Evolutionary conservation across 495 filamentous ascomycete species (phyloP).

Genomic region (Barbatosphaeria neglecta): DNA sequence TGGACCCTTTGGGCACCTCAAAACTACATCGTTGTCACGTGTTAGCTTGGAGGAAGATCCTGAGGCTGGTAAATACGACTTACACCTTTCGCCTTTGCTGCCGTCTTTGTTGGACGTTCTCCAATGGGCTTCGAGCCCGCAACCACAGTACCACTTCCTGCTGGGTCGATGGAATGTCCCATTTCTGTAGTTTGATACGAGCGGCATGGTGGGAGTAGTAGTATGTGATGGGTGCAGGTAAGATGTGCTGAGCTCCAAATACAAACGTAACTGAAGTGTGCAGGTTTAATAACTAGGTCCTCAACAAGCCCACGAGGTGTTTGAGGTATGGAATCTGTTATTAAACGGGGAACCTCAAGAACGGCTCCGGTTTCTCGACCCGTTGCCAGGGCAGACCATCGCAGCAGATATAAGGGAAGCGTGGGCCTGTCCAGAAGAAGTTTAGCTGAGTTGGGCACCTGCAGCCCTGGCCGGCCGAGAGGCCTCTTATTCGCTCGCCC

Average conservation of each 20-base stretch:
- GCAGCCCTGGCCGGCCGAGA: neutral
- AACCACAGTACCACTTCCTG: neutral
- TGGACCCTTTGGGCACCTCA: neutral
- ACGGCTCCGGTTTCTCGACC: too few species aligned
- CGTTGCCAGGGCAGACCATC: too few species aligned
- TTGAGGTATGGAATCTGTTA: too few species aligned
- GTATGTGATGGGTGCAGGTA: too few species aligned
- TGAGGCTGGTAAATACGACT: neutral
- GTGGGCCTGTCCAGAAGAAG: neutral
- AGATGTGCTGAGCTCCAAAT: too few species aligned
- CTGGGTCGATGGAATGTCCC: neutral
- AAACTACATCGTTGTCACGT: neutral
- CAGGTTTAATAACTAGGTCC: too few species aligned
- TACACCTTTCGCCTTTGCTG: neutral
- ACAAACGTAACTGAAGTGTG: too few species aligned
- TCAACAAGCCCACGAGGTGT: too few species aligned
- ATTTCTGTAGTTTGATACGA: neutral
- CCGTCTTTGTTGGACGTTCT: neutral
- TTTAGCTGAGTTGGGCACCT: neutral
- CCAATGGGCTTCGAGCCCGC: neutral
- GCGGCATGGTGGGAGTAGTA: neutral
- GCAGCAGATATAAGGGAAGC: neutral
- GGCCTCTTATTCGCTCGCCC: neutral
- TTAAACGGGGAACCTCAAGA: too few species aligned
- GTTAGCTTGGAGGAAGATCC: neutral